Evolutionary conservation across 495 filamentous ascomycete genomes (phyloP).

Genomic region (Neurospora cerealis): DNA sequence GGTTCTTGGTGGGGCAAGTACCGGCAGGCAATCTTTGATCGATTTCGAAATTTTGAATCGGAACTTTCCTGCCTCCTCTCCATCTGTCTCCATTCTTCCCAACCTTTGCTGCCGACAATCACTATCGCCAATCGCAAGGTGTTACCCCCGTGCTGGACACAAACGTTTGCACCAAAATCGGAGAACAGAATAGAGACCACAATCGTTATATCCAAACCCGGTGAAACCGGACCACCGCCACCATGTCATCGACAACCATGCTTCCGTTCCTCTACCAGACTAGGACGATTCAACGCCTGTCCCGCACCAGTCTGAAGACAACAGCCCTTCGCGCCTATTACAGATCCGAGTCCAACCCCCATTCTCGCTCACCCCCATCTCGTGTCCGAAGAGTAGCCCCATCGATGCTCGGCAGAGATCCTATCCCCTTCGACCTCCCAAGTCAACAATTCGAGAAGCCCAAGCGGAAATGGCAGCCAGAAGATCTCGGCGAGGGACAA

Average conservation of each 20-base stretch:
- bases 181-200: not conserved
- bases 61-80: not conserved
- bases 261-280: slow-evolving; percentile 65
- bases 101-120: not conserved
- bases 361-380: not conserved
- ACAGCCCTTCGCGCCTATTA: slow-evolving; percentile 12
- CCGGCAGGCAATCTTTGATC: not conserved
- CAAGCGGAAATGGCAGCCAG: not conserved
- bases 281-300: slow-evolving; percentile 41
- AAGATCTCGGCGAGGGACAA: slow-evolving; percentile 7
- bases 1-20: not conserved
- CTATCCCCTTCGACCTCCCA: slow-evolving; percentile 30
- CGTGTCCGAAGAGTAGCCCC: not conserved
- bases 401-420: slow-evolving; percentile 7
- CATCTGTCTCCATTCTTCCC: not conserved
- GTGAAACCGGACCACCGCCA: not conserved
- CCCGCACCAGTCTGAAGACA: slow-evolving; percentile 3
- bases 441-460: slow-evolving; percentile 6
- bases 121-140: not conserved
- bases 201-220: not conserved
- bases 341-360: slow-evolving; percentile 1
- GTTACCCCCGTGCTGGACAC: not conserved
- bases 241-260: slow-evolving; percentile 28
- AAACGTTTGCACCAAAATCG: not conserved
- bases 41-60: not conserved